These are phyloP conservation scores for Ceratocystis papillata DNA, from an alignment of 2,329 filamentous ascomycete genomes.

Conservation along the genomic window DNA sequence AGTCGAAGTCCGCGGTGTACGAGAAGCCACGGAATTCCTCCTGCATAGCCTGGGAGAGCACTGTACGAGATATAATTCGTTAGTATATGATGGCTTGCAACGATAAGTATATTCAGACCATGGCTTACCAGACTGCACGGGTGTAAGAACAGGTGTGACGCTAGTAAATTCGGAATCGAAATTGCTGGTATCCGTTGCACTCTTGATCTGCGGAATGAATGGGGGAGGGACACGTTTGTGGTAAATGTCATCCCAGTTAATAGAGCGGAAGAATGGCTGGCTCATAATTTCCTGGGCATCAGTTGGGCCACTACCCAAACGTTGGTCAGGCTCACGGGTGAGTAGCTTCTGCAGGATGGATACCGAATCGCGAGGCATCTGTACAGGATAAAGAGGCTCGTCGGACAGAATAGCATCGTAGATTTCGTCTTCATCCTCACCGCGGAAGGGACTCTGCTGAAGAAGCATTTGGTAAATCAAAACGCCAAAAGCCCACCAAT, in stretches of 20 bases:
- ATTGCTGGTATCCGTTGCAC: conserved; percentile 95
- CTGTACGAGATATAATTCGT: conserved; percentile 37
- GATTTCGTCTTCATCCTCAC: conserved; percentile 97
- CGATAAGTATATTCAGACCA: background rate
- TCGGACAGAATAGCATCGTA: conserved; percentile 97
- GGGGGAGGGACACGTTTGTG: conserved; percentile 84
- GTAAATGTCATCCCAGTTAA: conserved; percentile 98
- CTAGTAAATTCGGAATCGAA: conserved; percentile 98
- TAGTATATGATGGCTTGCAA: background rate
- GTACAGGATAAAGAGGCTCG: conserved; percentile 93
- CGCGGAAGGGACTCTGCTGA: conserved; percentile 96
- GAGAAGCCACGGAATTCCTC: conserved; percentile 99
- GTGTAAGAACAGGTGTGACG: conserved; percentile 91
- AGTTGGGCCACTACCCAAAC: conserved; percentile 85
- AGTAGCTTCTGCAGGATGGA: conserved; percentile 96
- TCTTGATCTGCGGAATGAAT: conserved; percentile 82
- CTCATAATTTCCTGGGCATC: conserved; percentile 99
- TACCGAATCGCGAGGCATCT: conserved; percentile 96
- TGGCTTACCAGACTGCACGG: conserved; percentile 84
- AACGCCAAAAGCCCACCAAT: conserved; percentile 99
- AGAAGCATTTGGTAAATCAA: conserved; percentile 99
- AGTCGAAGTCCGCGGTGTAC: conserved; percentile 86
- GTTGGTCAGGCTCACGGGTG: conserved; percentile 85
- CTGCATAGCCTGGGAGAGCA: conserved; percentile 96
- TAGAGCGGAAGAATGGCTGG: conserved; percentile 93